Evolutionary conservation across 2,329 filamentous ascomycete genomes (phyloP), one percentile per base, ranked within the genome.

Genomic region (Cladosporium sp.): DNA sequence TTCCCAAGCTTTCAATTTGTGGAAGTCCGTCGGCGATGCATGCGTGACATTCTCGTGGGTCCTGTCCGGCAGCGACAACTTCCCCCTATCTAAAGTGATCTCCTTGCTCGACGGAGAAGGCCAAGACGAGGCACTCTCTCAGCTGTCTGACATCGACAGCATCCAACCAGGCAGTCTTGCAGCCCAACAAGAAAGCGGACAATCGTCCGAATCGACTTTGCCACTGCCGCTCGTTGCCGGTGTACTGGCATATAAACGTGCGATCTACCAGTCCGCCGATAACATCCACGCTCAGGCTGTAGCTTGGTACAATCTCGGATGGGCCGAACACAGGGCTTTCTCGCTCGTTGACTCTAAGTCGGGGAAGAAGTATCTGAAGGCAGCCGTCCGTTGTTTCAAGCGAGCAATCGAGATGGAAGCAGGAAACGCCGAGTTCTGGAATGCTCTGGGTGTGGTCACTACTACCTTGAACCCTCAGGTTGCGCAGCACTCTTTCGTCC

Each of bases 271-370:
- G 37, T 88, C 88, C 12, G 77, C 85, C 0, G 78, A 86, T 58
- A 92, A 99, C 68, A 71, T 84, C 7, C 90, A 97, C 70, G 92
- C 93, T 3, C 92, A 95, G 73, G 90, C 94, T 1, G 90, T 97
- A n/a, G 90, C 92, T 0, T 94, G 93, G 81, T 99, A 96, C 74
- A 99, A 99, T 67, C 78, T 99, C 17, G 94, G 94, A 40, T 97
- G 92, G 90, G 89, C 90, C 1, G 94, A 99, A 71, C 85, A 94
- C 69, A 84, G 88, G 44, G 89, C 91, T 0, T 90, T 95, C 68
- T 76, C 79, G 10, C 90, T 85, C 67, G 77, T 90, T 19, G 60
- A 61, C 24, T 77, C 75, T 35, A 85, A 84, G 58, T 66, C 87
- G 81, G 66, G 78, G 80, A 61, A 84, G 68, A 82, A 81, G 64